Evolutionary conservation across 2,329 filamentous ascomycete species (phyloP).

Genomic region (Talaromyces verruculosus): DNA sequence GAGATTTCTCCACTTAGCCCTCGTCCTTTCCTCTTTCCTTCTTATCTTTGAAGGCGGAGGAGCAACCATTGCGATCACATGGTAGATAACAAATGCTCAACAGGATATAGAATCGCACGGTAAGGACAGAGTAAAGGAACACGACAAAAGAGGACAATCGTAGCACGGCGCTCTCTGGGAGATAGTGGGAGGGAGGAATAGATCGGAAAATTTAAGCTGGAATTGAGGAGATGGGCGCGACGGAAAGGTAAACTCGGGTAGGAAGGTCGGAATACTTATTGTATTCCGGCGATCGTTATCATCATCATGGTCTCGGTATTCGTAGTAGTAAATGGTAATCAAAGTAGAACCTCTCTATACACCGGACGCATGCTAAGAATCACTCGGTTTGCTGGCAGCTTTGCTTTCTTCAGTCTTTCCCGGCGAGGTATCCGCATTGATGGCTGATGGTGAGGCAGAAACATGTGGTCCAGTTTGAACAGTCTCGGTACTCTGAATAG

Average conservation of each 20-base stretch:
- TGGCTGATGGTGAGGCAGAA: constrained; percentile 41
- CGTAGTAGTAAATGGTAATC: background rate
- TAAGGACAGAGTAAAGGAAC: constrained; percentile 16
- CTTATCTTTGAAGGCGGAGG: background rate
- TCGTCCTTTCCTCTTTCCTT: background rate
- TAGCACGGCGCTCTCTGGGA: constrained; percentile 12
- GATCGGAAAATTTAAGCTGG: constrained; percentile 3
- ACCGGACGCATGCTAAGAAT: constrained; percentile 21
- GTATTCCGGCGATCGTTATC: constrained; percentile 17
- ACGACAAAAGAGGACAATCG: constrained; percentile 19
- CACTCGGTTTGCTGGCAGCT: constrained; percentile 22
- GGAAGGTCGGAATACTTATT: constrained; percentile 11
- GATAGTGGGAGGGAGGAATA: background rate
- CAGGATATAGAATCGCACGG: constrained; percentile 12
- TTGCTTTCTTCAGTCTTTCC: constrained; percentile 24
- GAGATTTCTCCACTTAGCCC: background rate
- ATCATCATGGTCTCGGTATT: constrained; percentile 18
- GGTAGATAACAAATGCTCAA: constrained; percentile 6
- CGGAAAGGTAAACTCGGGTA: constrained; percentile 24
- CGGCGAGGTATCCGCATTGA: constrained; percentile 36
- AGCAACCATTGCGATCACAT: background rate
- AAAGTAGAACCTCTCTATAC: constrained; percentile 10
- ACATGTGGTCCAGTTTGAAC: constrained; percentile 27
- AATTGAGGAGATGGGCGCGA: background rate
- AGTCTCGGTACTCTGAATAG: constrained; percentile 26